A percentile compares a stretch with the other conserved stretches of the same genome.
Evolutionary conservation across 768 basidiomycete genomes (phyloP).

Genomic region (Boletus rufocinnamomeus): DNA sequence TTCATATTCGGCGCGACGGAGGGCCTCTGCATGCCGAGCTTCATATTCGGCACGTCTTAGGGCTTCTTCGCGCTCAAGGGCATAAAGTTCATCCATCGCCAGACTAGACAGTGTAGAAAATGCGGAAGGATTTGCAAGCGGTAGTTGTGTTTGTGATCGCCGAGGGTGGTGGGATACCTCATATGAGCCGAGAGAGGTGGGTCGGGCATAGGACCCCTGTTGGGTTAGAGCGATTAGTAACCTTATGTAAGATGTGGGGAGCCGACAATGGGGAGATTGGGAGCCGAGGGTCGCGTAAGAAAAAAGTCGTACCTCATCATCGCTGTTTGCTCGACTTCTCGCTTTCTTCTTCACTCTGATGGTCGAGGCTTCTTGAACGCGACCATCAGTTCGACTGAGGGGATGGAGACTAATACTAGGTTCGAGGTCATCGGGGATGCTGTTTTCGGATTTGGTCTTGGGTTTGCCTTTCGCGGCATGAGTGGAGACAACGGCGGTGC

Average conservation of each 20-base stretch:
- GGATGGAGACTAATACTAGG: conserved; percentile 30
- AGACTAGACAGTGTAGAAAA: conserved; percentile 71
- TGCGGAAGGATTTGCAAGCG: conserved; percentile 43
- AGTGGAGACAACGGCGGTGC: conserved; percentile 18
- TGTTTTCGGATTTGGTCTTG: conserved; percentile 34
- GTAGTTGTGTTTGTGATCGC: conserved; percentile 31
- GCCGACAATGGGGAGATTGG: conserved; percentile 20
- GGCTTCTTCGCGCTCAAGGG: conserved; percentile 86
- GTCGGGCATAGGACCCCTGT: conserved; percentile 60
- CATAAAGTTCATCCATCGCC: conserved; percentile 88
- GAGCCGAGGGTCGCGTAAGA: conserved; percentile 2
- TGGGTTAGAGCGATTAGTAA: conserved; percentile 18
- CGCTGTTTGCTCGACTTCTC: conserved; percentile 74
- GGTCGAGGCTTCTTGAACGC: conserved; percentile 27
- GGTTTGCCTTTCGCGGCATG: conserved; percentile 29
- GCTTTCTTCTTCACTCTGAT: conserved; percentile 73
- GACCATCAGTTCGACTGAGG: conserved; percentile 20
- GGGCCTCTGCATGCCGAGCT: conserved; percentile 67
- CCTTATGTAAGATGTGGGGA: conserved; percentile 33
- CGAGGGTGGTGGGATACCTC: conserved; percentile 38
- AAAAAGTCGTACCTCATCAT: conserved; percentile 66
- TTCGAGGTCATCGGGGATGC: conserved; percentile 29
- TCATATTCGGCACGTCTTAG: conserved; percentile 86
- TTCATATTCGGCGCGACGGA: conserved; percentile 65
- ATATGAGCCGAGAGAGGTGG: conserved; percentile 51